Base-by-base conservation (phyloP, 768 basidiomycete species). In the Tephrocybe sp. region DNA sequence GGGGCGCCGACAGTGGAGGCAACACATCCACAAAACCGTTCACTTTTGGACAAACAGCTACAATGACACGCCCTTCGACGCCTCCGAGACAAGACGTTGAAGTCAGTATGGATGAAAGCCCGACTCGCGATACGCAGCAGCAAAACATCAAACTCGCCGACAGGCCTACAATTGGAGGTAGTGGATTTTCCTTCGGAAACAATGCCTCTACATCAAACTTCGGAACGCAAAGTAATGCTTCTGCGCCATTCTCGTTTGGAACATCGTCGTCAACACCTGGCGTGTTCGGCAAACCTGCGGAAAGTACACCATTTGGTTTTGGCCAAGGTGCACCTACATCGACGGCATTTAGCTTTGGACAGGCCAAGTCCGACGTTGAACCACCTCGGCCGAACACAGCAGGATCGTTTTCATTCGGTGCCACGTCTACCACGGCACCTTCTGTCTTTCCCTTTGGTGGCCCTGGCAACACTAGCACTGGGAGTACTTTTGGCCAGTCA, bases 81-180 rank as follows among this genome's bases (percentile, higher is more conserved):
- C 86, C 87, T 9, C 88, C 88, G 60, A 80, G 73, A 50, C 71
- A 73, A 31, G 84, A 83, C 39, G 77, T 83, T 43, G 88, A 88
- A 52, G 79, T 86, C 56, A 79, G 69, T 49, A 91, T 91, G 89
- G 89, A 91, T 35, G 89, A 90, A 66, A 91, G 89, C 57, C 89
- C 89, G 1, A 82, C 79, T 2, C 75, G 87, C 52, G 84, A 85
- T 8, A 68, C 80, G 60, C 77, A 78, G 42, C 55, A 68, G 42
- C 55, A 68, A 19, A 79, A 75, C 13, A 64, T 55, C 35, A 70
- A 69, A 49, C 74, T 71, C 39, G 62, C 69, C 16, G 68, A 69
- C 22, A 69, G 62, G 54, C 56, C 63, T 34, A 69, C 69, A 39
- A 71, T 77, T 16, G 70, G 72, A 3, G 65, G 75, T 10, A 62